phyloP scores from a whole-genome alignment of 2,329 filamentous ascomycete genomes.

The Berkeleyomyces rouxiae region DNA sequence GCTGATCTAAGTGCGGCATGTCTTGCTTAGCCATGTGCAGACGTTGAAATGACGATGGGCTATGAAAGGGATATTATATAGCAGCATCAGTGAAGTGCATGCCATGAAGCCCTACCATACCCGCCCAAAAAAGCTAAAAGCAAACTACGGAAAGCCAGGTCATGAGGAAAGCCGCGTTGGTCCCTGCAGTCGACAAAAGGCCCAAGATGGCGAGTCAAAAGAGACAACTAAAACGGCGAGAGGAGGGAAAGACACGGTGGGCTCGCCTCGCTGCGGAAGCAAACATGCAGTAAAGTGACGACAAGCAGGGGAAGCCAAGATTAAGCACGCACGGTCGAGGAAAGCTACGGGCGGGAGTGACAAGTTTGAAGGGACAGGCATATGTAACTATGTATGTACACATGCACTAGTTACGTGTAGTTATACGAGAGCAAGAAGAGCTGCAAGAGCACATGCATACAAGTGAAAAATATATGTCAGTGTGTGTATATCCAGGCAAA shows the following conservation, averaged over 20 bases:
- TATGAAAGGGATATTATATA: not conserved
- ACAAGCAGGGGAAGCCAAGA: too few species aligned
- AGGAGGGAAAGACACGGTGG: not conserved
- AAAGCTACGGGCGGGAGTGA: too few species aligned
- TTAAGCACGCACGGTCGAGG: too few species aligned
- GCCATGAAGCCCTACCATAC: too few species aligned
- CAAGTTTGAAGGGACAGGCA: too few species aligned
- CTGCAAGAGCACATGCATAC: too few species aligned
- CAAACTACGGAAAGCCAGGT: not conserved
- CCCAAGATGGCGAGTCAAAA: not conserved
- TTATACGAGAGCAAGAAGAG: not conserved
- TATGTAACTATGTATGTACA: too few species aligned
- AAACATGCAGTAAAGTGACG: not conserved
- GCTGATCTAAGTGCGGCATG: not conserved
- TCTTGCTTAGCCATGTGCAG: not conserved
- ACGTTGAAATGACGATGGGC: not conserved
- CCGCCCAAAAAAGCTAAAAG: too few species aligned
- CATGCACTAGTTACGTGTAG: not conserved
- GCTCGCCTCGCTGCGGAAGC: not conserved
- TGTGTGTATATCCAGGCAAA: too few species aligned
- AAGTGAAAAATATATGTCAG: too few species aligned
- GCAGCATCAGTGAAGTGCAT: too few species aligned
- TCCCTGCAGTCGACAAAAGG: not conserved
- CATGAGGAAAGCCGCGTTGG: not conserved
- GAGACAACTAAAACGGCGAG: not conserved